Conservation (phyloP, 768 basidiomycete genomes). For the Suillus spraguei region DNA sequence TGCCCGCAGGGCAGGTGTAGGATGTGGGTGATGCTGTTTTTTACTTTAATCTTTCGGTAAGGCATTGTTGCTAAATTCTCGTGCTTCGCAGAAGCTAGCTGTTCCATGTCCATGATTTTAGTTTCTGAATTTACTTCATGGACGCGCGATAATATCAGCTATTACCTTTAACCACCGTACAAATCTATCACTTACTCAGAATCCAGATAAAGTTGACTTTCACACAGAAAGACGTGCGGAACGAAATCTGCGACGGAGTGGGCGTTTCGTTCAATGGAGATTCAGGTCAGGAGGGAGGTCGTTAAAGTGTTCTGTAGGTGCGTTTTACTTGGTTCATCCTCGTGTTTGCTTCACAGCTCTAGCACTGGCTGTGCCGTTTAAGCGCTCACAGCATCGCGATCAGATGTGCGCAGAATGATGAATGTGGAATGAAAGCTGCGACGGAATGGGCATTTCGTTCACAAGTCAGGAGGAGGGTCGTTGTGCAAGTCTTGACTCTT, state of each 20-base stretch:
- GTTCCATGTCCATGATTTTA: neutral
- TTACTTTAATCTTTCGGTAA: neutral
- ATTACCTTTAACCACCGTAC: neutral
- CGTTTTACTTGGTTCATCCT: too few relatives aligned
- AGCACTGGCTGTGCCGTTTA: neutral
- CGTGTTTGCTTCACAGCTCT: too few relatives aligned
- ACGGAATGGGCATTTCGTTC: too few relatives aligned
- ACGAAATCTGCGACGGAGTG: neutral
- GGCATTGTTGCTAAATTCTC: neutral
- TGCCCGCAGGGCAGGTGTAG: neutral
- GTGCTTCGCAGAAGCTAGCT: neutral
- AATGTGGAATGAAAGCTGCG: too few relatives aligned
- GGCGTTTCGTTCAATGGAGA: neutral
- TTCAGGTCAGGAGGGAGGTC: neutral
- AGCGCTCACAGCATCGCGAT: too few relatives aligned
- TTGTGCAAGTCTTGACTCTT: too few relatives aligned
- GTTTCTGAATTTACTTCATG: neutral
- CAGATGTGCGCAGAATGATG: too few relatives aligned
- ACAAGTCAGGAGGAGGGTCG: too few relatives aligned
- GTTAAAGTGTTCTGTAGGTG: neutral
- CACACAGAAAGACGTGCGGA: neutral
- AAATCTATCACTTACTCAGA: neutral
- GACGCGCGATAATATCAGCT: neutral
- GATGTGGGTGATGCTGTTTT: neutral
- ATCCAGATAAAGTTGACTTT: neutral